Evolutionary conservation across 148 eudicot species (phyloP), one percentile per base, ranked within the genome.

Genomic region (Polygonum maritimum): DNA sequence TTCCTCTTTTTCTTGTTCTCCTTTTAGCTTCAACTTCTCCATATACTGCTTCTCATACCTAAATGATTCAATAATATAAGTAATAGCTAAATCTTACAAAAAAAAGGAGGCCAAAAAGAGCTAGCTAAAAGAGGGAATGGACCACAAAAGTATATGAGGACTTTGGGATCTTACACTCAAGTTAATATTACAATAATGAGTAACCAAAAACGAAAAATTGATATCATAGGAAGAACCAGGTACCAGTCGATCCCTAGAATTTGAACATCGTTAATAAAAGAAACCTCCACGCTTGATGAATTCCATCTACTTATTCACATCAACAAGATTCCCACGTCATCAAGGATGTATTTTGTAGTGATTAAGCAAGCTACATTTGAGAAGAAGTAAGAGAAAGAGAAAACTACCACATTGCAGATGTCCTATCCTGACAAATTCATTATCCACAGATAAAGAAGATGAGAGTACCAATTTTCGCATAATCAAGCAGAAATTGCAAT

Each of bases 401-500:
- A 21, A 19, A 57, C 55, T 57, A 12, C 63, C 63, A 19, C 33
- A 57, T 7, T 57, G 33, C 33, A 22, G 33, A 21, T 57, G 11
- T 22, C 26, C 9, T 57, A 21, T n/a, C 19, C 57, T 4, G 7
- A 51, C 16, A 51, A 14, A 51, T 51, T 51, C 21, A 51, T 51
- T 51, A 51, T 16, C 19, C 57, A 51, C 19, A 51, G 1, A 26
- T 26, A 26, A 26, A 26, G 31, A 26, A 26, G 31, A 26, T 26
- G 31, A 26, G 31, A 26, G 31, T 26, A 26, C 31, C 89, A 65
- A 90, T 87, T 71, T 95, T 95, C 83, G 92, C 98, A 81, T 73
- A 92, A 85, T 92, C 97, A 82, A 95, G 97, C 79, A 95, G 96
- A 79, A 95, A 95, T 22, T 88, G 89, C 13, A 95, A 83, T 65